phyloP scores from a whole-genome alignment of 2,329 filamentous ascomycete species.

The Pseudogymnoascus sp. region DNA sequence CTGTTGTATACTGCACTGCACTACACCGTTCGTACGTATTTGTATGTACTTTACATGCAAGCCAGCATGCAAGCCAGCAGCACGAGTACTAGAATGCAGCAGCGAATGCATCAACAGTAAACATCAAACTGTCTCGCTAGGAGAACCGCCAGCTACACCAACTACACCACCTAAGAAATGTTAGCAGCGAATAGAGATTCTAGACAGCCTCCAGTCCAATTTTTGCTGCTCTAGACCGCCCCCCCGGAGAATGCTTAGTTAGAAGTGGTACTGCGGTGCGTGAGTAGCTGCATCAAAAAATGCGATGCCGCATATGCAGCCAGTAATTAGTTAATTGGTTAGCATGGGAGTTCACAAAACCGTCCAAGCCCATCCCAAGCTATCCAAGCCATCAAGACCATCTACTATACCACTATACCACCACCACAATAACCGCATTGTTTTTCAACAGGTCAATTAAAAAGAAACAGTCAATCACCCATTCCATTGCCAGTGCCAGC shows the following conservation, averaged over 20 bases:
- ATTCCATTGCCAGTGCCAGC: not conserved
- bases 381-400: not conserved
- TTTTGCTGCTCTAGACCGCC: not conserved
- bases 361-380: no score
- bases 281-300: not conserved
- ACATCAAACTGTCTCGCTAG: no score
- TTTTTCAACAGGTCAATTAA: not conserved
- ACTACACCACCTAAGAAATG: no score
- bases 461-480: not conserved
- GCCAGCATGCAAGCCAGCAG: not conserved
- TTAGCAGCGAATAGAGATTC: not conserved
- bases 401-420: not conserved
- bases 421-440: not conserved
- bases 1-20: not conserved
- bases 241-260: not conserved
- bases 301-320: not conserved
- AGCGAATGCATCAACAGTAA: no score
- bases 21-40: not conserved
- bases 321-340: not conserved
- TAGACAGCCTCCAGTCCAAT: not conserved
- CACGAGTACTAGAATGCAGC: no score
- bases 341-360: no score
- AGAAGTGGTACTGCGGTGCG: not conserved
- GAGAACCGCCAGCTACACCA: no score
- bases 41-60: no score